These are phyloP conservation scores for Pisolithus tinctorius DNA, from an alignment of 768 basidiomycete species.

Conservation along the genomic window DNA sequence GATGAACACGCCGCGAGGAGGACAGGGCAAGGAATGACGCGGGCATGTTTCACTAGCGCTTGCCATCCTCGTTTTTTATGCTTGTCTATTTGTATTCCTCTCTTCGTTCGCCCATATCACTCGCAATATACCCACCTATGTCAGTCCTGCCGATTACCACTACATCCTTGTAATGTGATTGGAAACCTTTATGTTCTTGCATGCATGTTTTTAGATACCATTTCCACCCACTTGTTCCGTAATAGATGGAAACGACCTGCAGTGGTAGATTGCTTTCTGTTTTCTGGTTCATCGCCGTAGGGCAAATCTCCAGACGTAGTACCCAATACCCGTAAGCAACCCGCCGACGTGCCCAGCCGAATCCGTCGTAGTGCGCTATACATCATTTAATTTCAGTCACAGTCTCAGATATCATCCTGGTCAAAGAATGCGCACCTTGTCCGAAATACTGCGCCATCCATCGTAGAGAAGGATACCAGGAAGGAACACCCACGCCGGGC, in stretches of 20 bases:
- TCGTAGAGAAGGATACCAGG: conserved; percentile 45
- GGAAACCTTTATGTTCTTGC: conserved; percentile 2
- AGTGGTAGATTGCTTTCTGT: neutral
- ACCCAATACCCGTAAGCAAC: conserved; percentile 52
- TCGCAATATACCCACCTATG: conserved; percentile 1
- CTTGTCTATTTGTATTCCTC: conserved; percentile 5
- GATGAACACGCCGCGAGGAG: conserved; percentile 62
- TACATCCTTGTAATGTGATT: conserved; percentile 1
- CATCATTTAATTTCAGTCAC: neutral
- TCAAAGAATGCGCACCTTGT: conserved; percentile 23
- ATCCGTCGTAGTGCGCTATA: conserved; percentile 47
- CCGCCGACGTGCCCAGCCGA: conserved; percentile 68
- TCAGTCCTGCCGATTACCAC: conserved; percentile 2
- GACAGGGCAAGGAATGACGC: conserved; percentile 7
- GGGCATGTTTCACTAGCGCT: neutral
- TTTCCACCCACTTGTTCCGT: neutral
- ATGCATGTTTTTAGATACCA: conserved; percentile 6
- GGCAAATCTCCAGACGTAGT: conserved; percentile 32
- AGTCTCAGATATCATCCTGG: neutral
- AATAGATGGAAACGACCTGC: neutral
- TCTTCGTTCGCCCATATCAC: neutral
- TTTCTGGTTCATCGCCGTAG: conserved; percentile 17
- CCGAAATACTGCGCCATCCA: conserved; percentile 27
- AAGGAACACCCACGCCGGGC: conserved; percentile 74
- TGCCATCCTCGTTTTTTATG: neutral